These are phyloP conservation scores for Pichia sp. DNA, from an alignment of 1,139 yeast species.

Conservation along the genomic window DNA sequence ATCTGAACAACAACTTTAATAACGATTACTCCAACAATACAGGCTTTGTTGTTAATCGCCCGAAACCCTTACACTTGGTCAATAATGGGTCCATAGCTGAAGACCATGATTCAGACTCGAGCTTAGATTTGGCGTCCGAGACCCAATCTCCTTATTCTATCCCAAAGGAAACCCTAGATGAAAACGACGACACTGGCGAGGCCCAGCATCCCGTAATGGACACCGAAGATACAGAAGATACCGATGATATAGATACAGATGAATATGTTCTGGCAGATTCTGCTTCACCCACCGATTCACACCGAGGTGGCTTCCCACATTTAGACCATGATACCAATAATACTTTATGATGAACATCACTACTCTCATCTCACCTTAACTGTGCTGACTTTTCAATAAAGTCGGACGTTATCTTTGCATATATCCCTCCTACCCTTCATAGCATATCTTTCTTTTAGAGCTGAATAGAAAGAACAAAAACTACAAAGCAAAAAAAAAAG, in stretches of 20 bases:
- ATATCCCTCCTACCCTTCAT: background rate
- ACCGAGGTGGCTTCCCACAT: slow-evolving; percentile 6
- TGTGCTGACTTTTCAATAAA: background rate
- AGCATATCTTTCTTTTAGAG: background rate
- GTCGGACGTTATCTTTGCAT: background rate
- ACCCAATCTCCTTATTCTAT: background rate
- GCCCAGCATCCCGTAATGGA: background rate
- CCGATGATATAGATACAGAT: slow-evolving; percentile 10
- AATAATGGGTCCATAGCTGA: slow-evolving; percentile 6
- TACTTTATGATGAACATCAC: background rate
- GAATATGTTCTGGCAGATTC: slow-evolving; percentile 11
- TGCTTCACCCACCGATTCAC: slow-evolving; percentile 1
- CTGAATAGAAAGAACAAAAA: background rate
- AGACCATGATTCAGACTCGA: slow-evolving; percentile 1
- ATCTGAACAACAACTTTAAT: slow-evolving; percentile 1
- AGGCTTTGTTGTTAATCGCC: slow-evolving; percentile 31
- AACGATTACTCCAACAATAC: slow-evolving; percentile 14
- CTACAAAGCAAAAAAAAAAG: background rate
- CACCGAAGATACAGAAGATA: slow-evolving; percentile 8
- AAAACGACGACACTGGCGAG: background rate
- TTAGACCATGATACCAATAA: background rate
- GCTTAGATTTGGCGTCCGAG: background rate
- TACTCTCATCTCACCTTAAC: background rate
- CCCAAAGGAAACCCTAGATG: background rate
- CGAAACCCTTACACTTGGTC: slow-evolving; percentile 17